Percentiles rank a stretch among this genome's conserved stretches.
These are phyloP conservation scores for Penicillium sp. DNA, from an alignment of 2,329 filamentous ascomycete species.

Conservation along the genomic window DNA sequence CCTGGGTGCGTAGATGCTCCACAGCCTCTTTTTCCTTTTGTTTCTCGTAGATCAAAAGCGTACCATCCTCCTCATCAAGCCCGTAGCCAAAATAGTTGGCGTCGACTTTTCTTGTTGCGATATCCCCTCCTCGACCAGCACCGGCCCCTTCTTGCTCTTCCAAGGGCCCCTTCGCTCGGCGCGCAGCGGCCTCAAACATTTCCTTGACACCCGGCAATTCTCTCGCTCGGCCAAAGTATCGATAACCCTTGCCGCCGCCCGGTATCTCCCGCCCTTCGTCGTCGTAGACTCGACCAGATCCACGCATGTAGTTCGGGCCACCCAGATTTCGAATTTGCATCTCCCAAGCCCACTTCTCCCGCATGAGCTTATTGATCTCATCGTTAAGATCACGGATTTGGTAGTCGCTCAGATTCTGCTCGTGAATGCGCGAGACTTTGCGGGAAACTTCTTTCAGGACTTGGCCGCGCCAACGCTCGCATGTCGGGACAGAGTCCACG, in stretches of 20 bases:
- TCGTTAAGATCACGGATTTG: conserved; percentile 98
- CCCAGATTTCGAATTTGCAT: conserved; percentile 89
- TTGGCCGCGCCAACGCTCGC: conserved; percentile 97
- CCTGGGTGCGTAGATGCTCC: conserved; percentile 58
- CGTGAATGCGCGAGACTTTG: conserved; percentile 95
- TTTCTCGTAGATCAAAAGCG: conserved; percentile 71
- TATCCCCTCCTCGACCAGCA: conserved; percentile 36
- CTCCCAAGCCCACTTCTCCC: conserved; percentile 99
- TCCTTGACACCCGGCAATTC: conserved; percentile 95
- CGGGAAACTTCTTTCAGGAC: conserved; percentile 95
- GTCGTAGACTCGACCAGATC: conserved; percentile 63
- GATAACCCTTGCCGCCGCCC: conserved; percentile 77
- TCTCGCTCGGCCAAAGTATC: conserved; percentile 84
- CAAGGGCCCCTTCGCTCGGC: conserved; percentile 56
- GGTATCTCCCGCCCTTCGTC: conserved; percentile 65
- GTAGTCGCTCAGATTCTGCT: conserved; percentile 83
- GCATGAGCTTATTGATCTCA: conserved; percentile 98
- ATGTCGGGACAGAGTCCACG: conserved; percentile 73
- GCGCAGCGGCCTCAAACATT: conserved; percentile 74
- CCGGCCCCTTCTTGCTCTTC: conserved; percentile 65
- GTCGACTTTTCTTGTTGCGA: conserved; percentile 65
- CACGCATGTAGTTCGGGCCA: conserved; percentile 94
- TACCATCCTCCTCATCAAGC: conserved; percentile 82
- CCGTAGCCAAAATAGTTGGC: conserved; percentile 96
- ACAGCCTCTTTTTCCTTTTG: conserved; percentile 76